Percentiles rank a stretch among this genome's conserved stretches.
Evolutionary conservation across 148 eudicot species (phyloP).

Genomic region (Amaranthus palmeri): DNA sequence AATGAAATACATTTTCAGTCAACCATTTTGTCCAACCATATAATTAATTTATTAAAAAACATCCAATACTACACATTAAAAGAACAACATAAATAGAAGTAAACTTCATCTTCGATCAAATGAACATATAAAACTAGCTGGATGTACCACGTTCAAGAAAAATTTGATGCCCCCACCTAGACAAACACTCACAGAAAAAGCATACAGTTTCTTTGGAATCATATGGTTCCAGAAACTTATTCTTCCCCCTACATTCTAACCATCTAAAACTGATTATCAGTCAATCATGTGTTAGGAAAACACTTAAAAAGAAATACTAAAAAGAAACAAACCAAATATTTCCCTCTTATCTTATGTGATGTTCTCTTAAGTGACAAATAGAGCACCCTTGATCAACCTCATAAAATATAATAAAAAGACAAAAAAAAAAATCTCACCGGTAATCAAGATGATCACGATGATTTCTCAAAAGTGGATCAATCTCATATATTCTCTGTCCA

Average conservation of each 20-base stretch:
- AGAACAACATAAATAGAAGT: too few relatives aligned
- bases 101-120: too few relatives aligned
- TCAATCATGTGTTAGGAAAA: not conserved
- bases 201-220: not conserved
- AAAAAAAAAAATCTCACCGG: conserved; percentile 50
- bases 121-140: too few relatives aligned
- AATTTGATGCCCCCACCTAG: too few relatives aligned
- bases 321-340: not conserved
- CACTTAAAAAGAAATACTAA: not conserved
- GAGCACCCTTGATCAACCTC: not conserved
- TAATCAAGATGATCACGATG: conserved; percentile 79
- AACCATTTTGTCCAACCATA: too few relatives aligned
- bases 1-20: too few relatives aligned
- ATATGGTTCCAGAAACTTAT: not conserved
- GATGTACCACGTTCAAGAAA: too few relatives aligned
- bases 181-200: not conserved
- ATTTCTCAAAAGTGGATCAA: conserved; percentile 61
- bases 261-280: not conserved
- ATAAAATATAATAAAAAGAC: not conserved
- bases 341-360: not conserved
- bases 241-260: not conserved
- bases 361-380: conserved; percentile 4
- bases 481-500: conserved; percentile 84
- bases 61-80: too few relatives aligned
- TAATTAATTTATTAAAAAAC: too few relatives aligned